Evolutionary conservation across 1,284 basidiomycete genomes (phyloP), one percentile per base, ranked within the genome.

Genomic region (Naganishia cerealis): DNA sequence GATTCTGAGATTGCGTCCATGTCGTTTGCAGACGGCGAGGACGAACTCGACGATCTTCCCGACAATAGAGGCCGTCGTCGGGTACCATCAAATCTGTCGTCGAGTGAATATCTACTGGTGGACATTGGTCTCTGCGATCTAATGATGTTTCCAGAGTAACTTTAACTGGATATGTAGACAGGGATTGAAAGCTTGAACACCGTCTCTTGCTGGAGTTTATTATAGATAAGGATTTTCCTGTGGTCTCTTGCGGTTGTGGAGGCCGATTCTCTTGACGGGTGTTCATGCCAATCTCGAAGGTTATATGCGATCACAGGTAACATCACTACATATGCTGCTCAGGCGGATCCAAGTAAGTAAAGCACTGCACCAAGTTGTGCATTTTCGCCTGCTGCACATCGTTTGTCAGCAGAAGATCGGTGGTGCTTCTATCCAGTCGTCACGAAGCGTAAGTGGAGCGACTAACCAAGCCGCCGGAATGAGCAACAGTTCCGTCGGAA

Each of bases 1-100:
- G 56, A 57, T n/a, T 54, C 57, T 1, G 57, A 38, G n/a, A 53
- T 36, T 5, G 40, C 50, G 21, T 63, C 50, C 50, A 42, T 40
- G 15, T 63, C 38, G 38, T 24, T 38, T 24, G 53, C 10, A 26
- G 24, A 43, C 1, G 48, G 21, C 21, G 53, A 33, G 3, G 57
- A 63, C 13, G 50, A 63, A 9, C 61, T 33, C 7, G 61, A 63
- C 1, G 50, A 63, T 13, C 9, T 21, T 48, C 40, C 46, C 16
- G 40, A 40, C 12, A 26, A 1, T 21, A n/a, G 26, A 21, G 38
- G 56, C n/a, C n/a, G 24, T 53, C n/a, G 42, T 12, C 36, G 29
- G 1, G 46, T 0, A 36, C 6, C 33, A 39, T 18, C 38, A 26
- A 10, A n/a, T 21, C 46, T 50, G 8, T 21, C 40, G 4, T 13